Conservation (phyloP, 1,284 basidiomycete species). For the Omphalotus olearius region DNA sequence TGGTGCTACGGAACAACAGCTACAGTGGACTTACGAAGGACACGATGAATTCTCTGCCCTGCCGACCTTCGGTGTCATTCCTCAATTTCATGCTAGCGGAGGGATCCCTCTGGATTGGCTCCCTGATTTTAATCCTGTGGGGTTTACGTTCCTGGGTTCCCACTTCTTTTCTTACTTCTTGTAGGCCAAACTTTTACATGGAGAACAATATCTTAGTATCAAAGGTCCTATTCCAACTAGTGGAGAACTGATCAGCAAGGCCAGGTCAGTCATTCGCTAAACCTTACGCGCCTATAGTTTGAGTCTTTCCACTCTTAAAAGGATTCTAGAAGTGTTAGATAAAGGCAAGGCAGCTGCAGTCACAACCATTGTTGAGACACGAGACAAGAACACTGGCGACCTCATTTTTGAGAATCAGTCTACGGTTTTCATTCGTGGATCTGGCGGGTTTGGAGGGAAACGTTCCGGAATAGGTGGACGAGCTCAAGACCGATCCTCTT, state of each 20-base stretch:
- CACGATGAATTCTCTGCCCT: constrained; percentile 84
- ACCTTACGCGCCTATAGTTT: not conserved
- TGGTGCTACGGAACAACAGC: constrained; percentile 91
- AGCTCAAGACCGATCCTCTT: not conserved
- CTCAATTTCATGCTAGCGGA: constrained; percentile 78
- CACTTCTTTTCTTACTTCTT: constrained; percentile 10
- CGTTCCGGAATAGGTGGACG: constrained; percentile 71
- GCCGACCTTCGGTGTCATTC: constrained; percentile 95
- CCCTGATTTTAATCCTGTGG: constrained; percentile 90
- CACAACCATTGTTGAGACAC: constrained; percentile 74
- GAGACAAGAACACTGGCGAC: constrained; percentile 75
- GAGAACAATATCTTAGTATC: constrained; percentile 94
- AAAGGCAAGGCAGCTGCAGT: constrained; percentile 93
- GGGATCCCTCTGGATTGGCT: constrained; percentile 77
- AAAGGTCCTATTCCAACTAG: constrained; percentile 85
- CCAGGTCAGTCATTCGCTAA: constrained; percentile 42
- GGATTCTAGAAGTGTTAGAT: constrained; percentile 77
- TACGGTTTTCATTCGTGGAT: constrained; percentile 91
- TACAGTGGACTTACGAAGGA: constrained; percentile 90
- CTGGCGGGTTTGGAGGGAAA: constrained; percentile 95
- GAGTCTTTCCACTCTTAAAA: constrained; percentile 24
- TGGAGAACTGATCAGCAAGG: constrained; percentile 78
- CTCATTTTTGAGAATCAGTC: constrained; percentile 91
- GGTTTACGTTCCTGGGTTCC: constrained; percentile 21
- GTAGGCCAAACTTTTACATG: constrained; percentile 93